A percentile compares a stretch with the other conserved stretches of the same genome.
Conservation (phyloP, 2,329 filamentous ascomycete species). For the Fusarium succisae region DNA sequence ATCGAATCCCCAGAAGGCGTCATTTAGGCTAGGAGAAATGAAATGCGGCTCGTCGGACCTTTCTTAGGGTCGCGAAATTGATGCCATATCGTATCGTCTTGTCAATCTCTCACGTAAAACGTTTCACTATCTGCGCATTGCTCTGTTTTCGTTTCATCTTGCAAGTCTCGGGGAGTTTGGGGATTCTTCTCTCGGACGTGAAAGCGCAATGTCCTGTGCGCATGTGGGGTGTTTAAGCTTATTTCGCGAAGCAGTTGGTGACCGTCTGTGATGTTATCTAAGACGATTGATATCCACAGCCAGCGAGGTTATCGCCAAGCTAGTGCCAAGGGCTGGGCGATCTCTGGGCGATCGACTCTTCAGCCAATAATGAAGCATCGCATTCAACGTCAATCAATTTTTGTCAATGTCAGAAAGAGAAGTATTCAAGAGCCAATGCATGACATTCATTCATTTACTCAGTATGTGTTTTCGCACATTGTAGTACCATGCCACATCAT, state of each 20-base stretch:
- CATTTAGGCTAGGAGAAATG: constrained; percentile 21
- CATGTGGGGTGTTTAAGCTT: constrained; percentile 34
- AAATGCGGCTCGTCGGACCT: constrained; percentile 26
- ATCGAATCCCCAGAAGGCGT: constrained; percentile 30
- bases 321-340: constrained; percentile 34
- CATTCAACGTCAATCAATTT: constrained; percentile 1
- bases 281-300: constrained; percentile 7
- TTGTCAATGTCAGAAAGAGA: rapidly evolving
- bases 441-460: not conserved
- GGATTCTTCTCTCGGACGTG: not conserved
- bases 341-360: constrained; percentile 26
- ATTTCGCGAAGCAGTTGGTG: constrained; percentile 14
- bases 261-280: not conserved
- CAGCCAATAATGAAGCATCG: constrained; percentile 11
- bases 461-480: not conserved
- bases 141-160: not conserved
- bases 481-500: not conserved
- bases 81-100: not conserved
- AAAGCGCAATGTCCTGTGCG: not conserved
- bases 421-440: not conserved
- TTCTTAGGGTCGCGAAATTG: not conserved
- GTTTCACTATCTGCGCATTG: not conserved
- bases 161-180: constrained; percentile 25
- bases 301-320: constrained; percentile 28
- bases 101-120: not conserved